Conservation (phyloP, 805 yeast species). For the Ogataea paraovalis region DNA sequence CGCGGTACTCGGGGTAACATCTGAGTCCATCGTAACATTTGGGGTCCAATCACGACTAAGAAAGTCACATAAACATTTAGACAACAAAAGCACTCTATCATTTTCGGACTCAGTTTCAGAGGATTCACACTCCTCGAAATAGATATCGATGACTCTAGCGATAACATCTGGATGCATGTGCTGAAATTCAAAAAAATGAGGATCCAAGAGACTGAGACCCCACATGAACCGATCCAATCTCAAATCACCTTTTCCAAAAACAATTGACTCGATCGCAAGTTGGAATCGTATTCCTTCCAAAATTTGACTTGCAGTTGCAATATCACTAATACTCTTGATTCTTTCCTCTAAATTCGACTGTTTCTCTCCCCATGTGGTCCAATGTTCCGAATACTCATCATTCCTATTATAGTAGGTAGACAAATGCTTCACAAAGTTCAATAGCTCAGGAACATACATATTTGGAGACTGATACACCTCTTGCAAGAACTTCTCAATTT, state of each 20-base stretch:
- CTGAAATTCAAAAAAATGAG: conserved; percentile 21
- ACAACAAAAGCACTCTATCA: background rate
- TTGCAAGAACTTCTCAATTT: background rate
- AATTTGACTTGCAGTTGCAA: conserved; percentile 1
- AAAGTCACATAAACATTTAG: too few species aligned
- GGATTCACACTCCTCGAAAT: too few species aligned
- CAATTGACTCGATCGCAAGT: background rate
- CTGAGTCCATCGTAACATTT: too few species aligned
- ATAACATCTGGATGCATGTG: conserved; percentile 8
- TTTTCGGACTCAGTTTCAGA: too few species aligned
- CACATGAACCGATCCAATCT: conserved; percentile 17
- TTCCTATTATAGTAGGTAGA: background rate
- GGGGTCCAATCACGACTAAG: too few species aligned
- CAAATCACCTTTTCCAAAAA: conserved; percentile 1
- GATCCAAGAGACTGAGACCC: conserved; percentile 18
- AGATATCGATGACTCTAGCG: too few species aligned
- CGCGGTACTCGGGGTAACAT: too few species aligned
- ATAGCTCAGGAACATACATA: conserved; percentile 16
- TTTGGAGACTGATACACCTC: background rate
- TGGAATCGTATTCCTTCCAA: background rate
- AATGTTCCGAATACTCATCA: background rate
- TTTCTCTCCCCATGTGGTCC: conserved; percentile 1
- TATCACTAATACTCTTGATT: conserved; percentile 7
- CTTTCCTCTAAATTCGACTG: conserved; percentile 5
- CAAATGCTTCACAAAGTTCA: conserved; percentile 18